Evolutionary conservation across 2,329 filamentous ascomycete genomes (phyloP).

Genomic region (Orbilia blumenaviensis): DNA sequence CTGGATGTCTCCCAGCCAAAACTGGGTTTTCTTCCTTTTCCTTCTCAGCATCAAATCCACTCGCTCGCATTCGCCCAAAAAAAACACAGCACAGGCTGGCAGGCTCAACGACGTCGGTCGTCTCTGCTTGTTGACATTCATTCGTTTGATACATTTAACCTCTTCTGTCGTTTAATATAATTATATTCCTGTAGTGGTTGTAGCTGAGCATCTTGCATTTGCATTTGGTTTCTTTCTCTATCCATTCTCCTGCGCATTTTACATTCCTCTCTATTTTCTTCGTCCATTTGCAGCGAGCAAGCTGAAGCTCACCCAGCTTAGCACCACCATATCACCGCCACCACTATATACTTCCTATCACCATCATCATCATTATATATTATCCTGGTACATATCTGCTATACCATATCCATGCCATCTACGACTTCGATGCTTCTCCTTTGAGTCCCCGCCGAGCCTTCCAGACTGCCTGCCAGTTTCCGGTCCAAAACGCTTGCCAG

Average conservation of each 20-base stretch:
- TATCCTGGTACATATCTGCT: background rate
- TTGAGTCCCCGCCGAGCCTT: background rate
- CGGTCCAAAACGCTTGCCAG: conserved; percentile 37
- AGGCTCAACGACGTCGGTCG: background rate
- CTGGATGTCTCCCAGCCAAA: background rate
- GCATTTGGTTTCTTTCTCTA: too few relatives aligned
- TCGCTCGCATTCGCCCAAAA: conserved; percentile 22
- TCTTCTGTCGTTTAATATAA: background rate
- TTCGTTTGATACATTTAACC: conserved; percentile 1
- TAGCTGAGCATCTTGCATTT: too few relatives aligned
- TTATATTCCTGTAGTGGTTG: background rate
- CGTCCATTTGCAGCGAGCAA: too few relatives aligned
- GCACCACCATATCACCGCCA: background rate
- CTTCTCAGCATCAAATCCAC: conserved; percentile 25
- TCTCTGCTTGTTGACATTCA: conserved; percentile 46
- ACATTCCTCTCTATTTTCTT: too few relatives aligned
- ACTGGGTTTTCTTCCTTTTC: background rate
- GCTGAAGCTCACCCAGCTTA: too few relatives aligned
- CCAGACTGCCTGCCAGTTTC: conserved; percentile 30
- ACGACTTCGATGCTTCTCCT: conserved; percentile 6
- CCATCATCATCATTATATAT: background rate
- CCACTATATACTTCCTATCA: too few relatives aligned
- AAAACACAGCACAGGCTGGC: background rate
- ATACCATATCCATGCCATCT: background rate
- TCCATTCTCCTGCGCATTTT: too few relatives aligned